Conservation (phyloP, 2,329 filamentous ascomycete species). For the Paramyrothecium roridum region DNA sequence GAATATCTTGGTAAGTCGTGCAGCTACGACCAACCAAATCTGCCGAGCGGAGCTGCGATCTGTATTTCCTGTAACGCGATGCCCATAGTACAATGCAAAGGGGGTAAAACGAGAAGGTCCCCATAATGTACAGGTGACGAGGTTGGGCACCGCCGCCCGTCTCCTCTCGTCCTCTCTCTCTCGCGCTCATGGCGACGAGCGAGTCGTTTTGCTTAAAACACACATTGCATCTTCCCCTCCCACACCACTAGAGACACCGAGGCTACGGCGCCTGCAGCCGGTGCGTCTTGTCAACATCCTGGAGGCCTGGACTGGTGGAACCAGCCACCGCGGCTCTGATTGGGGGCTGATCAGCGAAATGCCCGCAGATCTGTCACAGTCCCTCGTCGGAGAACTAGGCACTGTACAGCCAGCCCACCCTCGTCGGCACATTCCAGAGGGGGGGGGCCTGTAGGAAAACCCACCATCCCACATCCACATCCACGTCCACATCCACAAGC, state of each 20-base stretch:
- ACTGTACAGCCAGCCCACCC: not conserved
- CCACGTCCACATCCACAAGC: not conserved
- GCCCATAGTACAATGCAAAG: no score
- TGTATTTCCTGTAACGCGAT: no score
- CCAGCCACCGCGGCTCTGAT: slow-evolving; percentile 20
- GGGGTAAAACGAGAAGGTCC: no score
- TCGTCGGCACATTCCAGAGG: slow-evolving; percentile 1
- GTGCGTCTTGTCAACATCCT: not conserved
- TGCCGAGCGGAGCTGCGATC: no score
- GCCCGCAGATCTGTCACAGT: slow-evolving; percentile 26
- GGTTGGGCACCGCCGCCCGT: not conserved
- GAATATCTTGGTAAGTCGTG: no score
- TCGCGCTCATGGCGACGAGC: not conserved
- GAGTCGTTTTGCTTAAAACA: not conserved
- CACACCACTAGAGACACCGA: not conserved
- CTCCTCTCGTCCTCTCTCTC: not conserved
- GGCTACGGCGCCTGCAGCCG: not conserved
- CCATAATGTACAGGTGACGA: no score
- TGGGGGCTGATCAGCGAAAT: slow-evolving; percentile 19
- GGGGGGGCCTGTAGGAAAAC: not conserved
- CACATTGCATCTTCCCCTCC: not conserved
- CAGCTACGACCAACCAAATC: no score
- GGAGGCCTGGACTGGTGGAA: slow-evolving; percentile 8
- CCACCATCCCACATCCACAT: not conserved
- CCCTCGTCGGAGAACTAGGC: slow-evolving; percentile 9